Conservation (phyloP, 345 rosid species). For the Syzygium grande region DNA sequence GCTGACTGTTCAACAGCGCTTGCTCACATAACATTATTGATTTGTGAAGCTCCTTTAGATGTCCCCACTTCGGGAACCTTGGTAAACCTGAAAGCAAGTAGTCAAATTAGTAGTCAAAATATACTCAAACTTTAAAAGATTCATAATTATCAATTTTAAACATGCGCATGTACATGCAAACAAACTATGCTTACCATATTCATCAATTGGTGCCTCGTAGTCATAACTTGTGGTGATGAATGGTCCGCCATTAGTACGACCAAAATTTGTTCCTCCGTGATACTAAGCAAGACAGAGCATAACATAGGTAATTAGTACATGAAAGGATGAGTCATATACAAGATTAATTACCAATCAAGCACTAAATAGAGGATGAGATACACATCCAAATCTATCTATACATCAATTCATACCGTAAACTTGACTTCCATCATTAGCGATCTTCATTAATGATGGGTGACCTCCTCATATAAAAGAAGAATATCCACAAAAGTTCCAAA, state of each 20-base stretch:
- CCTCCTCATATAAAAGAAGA: neutral
- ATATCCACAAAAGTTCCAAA: neutral
- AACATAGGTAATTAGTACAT: neutral
- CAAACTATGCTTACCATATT: constrained; percentile 56
- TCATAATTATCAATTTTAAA: neutral
- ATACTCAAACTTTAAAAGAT: neutral
- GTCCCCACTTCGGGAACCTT: constrained; percentile 95
- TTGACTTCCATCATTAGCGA: neutral
- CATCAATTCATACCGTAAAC: neutral
- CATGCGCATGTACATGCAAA: neutral
- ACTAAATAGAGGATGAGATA: neutral
- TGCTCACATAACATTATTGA: constrained; percentile 75
- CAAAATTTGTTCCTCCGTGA: constrained; percentile 98
- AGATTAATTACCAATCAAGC: neutral
- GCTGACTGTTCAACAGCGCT: constrained; percentile 45
- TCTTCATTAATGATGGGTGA: neutral
- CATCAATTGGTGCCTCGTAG: constrained; percentile 98
- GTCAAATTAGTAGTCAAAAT: neutral
- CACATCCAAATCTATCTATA: neutral
- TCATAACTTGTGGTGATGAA: constrained; percentile 97
- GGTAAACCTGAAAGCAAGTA: constrained; percentile 49
- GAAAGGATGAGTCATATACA: neutral
- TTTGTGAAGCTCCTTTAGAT: constrained; percentile 77
- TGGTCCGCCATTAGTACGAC: constrained; percentile 92
- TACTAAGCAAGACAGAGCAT: constrained; percentile 35